phyloP scores from a whole-genome alignment of 1,284 basidiomycete species.

The Hypsizygus ulmarius region DNA sequence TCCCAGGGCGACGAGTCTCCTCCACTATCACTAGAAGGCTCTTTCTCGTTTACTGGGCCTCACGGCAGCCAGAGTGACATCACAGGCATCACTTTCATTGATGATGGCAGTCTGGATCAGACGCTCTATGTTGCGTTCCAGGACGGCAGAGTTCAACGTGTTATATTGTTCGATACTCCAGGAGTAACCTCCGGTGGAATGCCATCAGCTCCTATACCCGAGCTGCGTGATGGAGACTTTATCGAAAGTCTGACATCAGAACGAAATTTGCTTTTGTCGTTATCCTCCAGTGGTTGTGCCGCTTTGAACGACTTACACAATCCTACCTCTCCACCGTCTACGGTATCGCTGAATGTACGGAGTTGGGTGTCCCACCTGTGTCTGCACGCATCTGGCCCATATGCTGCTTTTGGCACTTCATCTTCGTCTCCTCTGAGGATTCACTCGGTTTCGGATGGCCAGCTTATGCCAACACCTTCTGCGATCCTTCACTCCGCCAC shows the following conservation, averaged over 20 bases:
- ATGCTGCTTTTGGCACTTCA: constrained; percentile 64
- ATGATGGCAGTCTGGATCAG: constrained; percentile 47
- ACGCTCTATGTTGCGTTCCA: constrained; percentile 60
- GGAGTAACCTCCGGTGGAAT: constrained; percentile 15
- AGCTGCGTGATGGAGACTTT: constrained; percentile 34
- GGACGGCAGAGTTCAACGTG: constrained; percentile 54
- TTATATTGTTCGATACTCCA: constrained; percentile 25
- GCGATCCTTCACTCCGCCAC: constrained; percentile 42
- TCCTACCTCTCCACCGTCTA: constrained; percentile 19
- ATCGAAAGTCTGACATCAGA: constrained; percentile 55
- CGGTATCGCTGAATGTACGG: constrained; percentile 45
- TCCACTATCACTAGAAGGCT: constrained; percentile 48
- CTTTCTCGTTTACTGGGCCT: constrained; percentile 38
- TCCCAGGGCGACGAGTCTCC: constrained; percentile 36
- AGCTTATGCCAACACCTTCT: constrained; percentile 44
- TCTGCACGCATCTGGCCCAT: constrained; percentile 48
- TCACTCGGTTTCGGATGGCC: constrained; percentile 48
- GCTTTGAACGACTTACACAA: constrained; percentile 33
- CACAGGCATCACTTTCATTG: constrained; percentile 44
- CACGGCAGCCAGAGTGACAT: constrained; percentile 47
- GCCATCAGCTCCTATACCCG: constrained; percentile 23
- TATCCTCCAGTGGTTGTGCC: constrained; percentile 55
- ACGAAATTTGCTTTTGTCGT: constrained; percentile 44
- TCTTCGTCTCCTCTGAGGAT: constrained; percentile 56
- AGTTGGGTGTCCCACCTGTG: constrained; percentile 64